Evolutionary conservation across 2,329 filamentous ascomycete species (phyloP), one percentile per base, ranked within the genome.

Genomic region (Celoporthe dispersa): DNA sequence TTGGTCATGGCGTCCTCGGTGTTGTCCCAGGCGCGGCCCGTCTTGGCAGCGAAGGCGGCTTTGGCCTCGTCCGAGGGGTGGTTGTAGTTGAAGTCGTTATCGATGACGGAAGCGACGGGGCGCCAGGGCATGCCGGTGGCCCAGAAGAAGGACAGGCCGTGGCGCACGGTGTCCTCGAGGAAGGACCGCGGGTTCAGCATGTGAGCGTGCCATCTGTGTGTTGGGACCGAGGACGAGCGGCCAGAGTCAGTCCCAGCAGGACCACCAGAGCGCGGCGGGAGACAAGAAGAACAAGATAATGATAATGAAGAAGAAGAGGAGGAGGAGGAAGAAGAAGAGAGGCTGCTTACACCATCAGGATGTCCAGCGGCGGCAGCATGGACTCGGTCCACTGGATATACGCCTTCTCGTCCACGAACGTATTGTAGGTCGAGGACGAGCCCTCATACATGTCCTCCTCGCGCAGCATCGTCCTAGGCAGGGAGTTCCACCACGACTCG

Each of bases 141-240:
- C 90, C 91, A 94, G 2, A 87, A 77, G 37, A 86, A 81, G 68
- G 83, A 82, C 2, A 84, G 74, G 0, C 87, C 88, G 37, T 83
- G 79, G 9, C 91, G 85, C 68, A 94, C 81, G 75, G 89, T 90
- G 76, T 95, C 92, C 75, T 94, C 91, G 4, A 94, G 85, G 76
- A 90, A 94, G n/a, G 82, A 83, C 55, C 90, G 84, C 0, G 92
- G 92, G 74, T 94, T 94, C 3, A 95, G 86, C 87, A 93, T 91
- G 75, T 93, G 92, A 0, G 91, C 83, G 78, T 95, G 92, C 90
- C 69, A 71, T 1, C 69, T 71, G 31, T 14, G 5, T 60, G n/a
- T 60, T 31, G 48, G 2, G 14, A 25, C 2, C 19, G 33, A 33
- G 31, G 22, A n/a, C 35, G 37, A 63, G 35, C n/a, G 55, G 64